Conservation (phyloP, 441 rosid species). For the Pelargonium fulgidum region DNA sequence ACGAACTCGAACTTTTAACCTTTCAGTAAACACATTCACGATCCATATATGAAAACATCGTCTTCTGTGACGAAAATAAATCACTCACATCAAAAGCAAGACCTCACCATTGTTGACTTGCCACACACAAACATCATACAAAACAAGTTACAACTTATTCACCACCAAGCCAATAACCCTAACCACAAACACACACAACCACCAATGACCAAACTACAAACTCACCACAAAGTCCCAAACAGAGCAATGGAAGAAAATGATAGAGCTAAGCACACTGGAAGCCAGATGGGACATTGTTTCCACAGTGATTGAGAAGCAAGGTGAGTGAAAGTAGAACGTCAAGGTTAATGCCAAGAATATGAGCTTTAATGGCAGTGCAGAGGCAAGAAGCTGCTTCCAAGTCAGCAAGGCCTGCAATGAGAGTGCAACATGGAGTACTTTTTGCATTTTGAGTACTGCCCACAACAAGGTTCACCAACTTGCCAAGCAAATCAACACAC, state of each 20-base stretch:
- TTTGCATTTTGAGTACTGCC: conserved; percentile 41
- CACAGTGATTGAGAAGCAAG: conserved; percentile 56
- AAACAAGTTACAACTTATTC: not conserved
- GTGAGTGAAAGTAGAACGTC: conserved; percentile 53
- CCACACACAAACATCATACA: not conserved
- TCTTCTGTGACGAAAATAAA: no score
- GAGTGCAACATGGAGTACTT: conserved; percentile 44
- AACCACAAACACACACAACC: not conserved
- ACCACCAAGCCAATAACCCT: not conserved
- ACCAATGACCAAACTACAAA: conserved; percentile 3
- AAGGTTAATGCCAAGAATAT: conserved; percentile 55
- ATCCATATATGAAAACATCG: no score
- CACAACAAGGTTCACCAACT: conserved; percentile 31
- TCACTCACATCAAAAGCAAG: no score
- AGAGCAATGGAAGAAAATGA: no score
- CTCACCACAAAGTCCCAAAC: not conserved
- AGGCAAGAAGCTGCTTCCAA: conserved; percentile 67
- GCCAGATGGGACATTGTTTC: conserved; percentile 55
- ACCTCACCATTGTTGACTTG: not conserved
- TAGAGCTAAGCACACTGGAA: conserved; percentile 44
- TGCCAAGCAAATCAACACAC: conserved; percentile 49
- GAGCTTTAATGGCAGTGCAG: conserved; percentile 70
- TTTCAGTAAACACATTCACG: no score
- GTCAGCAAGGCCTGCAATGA: conserved; percentile 48
- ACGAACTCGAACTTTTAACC: no score